Conservation (phyloP, 768 basidiomycete genomes). For the Lepiota brunneoincarnata region DNA sequence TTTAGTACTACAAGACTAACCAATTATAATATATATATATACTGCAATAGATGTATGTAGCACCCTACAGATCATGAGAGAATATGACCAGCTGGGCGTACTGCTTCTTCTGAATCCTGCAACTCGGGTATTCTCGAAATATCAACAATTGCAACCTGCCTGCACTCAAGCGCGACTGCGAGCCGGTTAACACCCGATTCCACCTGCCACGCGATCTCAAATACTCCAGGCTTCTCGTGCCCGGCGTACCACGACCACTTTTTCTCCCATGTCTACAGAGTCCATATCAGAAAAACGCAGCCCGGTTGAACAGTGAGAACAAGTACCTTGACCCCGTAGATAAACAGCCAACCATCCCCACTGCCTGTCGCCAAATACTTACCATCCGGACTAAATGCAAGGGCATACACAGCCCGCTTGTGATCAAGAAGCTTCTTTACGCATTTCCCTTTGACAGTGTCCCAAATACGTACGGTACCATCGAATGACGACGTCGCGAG, state of each 20-base stretch:
- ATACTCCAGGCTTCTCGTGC: slow-evolving; percentile 59
- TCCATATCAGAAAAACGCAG: slow-evolving; percentile 13
- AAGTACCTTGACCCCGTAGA: slow-evolving; percentile 69
- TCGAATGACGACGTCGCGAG: slow-evolving; percentile 83
- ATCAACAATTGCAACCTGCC: slow-evolving; percentile 68
- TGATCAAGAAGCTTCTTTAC: slow-evolving; percentile 71
- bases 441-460: slow-evolving; percentile 74
- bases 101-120: slow-evolving; percentile 1
- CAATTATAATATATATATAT: not conserved
- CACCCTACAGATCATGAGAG: not conserved
- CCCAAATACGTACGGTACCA: slow-evolving; percentile 78
- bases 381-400: slow-evolving; percentile 76
- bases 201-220: slow-evolving; percentile 75
- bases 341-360: slow-evolving; percentile 72
- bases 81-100: not conserved
- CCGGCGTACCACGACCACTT: slow-evolving; percentile 66
- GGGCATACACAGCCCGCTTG: slow-evolving; percentile 65
- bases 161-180: slow-evolving; percentile 67
- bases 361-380: slow-evolving; percentile 72
- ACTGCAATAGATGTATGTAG: not conserved
- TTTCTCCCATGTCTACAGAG: slow-evolving; percentile 41
- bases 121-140: slow-evolving; percentile 14
- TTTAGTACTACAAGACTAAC: slow-evolving; percentile 1
- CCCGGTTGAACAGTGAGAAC: not conserved
- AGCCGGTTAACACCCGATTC: slow-evolving; percentile 53